These are phyloP conservation scores for Cladophialophora carrionii DNA, from an alignment of 2,329 filamentous ascomycete genomes.

Conservation along the genomic window DNA sequence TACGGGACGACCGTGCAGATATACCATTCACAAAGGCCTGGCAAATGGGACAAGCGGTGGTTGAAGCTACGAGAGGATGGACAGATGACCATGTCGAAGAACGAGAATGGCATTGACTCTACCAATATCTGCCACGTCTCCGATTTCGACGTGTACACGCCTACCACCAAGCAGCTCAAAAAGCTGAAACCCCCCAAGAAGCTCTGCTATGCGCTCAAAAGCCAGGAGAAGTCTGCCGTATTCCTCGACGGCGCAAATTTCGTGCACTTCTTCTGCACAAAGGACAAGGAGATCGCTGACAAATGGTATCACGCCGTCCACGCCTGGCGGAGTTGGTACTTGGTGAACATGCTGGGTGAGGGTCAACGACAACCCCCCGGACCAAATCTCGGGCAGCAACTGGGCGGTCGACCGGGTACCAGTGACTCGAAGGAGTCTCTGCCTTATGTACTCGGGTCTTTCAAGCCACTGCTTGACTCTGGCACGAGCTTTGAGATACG, in stretches of 20 bases:
- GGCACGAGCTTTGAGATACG: too few relatives aligned
- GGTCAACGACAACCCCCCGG: slow-evolving; percentile 45
- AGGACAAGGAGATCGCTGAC: slow-evolving; percentile 68
- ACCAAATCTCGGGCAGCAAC: slow-evolving; percentile 8
- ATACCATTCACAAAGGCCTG: slow-evolving; percentile 77
- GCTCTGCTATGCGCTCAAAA: slow-evolving; percentile 85
- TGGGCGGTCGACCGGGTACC: slow-evolving; percentile 21
- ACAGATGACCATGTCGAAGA: slow-evolving; percentile 72
- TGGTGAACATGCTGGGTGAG: slow-evolving; percentile 71
- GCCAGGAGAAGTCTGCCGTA: slow-evolving; percentile 82
- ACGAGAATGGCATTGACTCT: slow-evolving; percentile 61
- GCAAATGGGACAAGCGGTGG: slow-evolving; percentile 87
- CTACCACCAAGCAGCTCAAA: slow-evolving; percentile 69
- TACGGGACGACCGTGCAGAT: slow-evolving; percentile 70
- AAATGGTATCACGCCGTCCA: slow-evolving; percentile 74
- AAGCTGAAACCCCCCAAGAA: slow-evolving; percentile 82
- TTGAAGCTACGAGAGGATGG: slow-evolving; percentile 74
- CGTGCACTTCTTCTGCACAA: slow-evolving; percentile 87
- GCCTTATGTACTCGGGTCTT: slow-evolving; percentile 66
- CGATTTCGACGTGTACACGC: slow-evolving; percentile 88
- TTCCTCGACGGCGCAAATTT: slow-evolving; percentile 84
- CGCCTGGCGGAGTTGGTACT: slow-evolving; percentile 87
- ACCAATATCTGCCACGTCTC: slow-evolving; percentile 78
- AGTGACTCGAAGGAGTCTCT: slow-evolving; percentile 53
- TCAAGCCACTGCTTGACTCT: slow-evolving; percentile 67